Percentiles rank a stretch among this genome's conserved stretches.
Conservation (phyloP, 2,329 filamentous ascomycete species). For the Trichoderma simmonsii region DNA sequence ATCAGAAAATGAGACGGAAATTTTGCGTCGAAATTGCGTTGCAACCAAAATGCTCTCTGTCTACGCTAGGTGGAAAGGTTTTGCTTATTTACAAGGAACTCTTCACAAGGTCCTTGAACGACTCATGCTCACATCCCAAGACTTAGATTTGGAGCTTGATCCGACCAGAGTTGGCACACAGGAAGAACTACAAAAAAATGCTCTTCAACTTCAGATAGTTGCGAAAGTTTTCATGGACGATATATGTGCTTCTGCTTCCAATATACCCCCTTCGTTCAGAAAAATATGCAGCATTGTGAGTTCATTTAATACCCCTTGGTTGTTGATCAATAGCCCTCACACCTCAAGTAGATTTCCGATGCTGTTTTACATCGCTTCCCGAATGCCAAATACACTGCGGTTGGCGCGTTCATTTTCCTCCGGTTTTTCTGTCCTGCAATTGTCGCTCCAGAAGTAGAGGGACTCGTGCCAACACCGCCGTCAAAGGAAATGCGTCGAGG, state of each 20-base stretch:
- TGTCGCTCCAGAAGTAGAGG: constrained; percentile 65
- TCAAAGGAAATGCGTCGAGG: constrained; percentile 68
- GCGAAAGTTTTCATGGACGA: constrained; percentile 70
- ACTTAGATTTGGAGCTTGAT: constrained; percentile 66
- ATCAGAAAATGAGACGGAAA: constrained; percentile 63
- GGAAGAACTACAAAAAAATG: constrained; percentile 65
- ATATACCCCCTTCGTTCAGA: constrained; percentile 61
- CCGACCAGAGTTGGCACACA: constrained; percentile 57
- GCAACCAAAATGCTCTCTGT: constrained; percentile 71
- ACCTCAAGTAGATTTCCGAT: constrained; percentile 50
- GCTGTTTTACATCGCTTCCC: constrained; percentile 63
- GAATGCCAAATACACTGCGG: constrained; percentile 69
- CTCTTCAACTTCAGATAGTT: constrained; percentile 62
- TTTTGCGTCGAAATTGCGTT: constrained; percentile 65
- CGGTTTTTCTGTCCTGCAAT: constrained; percentile 72
- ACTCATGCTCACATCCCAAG: constrained; percentile 63
- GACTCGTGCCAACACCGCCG: constrained; percentile 57
- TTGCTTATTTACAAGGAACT: constrained; percentile 59
- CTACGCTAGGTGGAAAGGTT: constrained; percentile 69
- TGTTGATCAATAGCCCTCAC: background rate
- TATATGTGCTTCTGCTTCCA: constrained; percentile 60
- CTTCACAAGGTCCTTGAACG: constrained; percentile 65
- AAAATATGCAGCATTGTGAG: constrained; percentile 65
- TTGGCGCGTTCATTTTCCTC: constrained; percentile 68
- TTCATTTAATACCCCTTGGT: constrained; percentile 15